Evolutionary conservation across 192 early-diverging fungal species (phyloP), one percentile per base, ranked within the genome.

Genomic region (Geranomyces variabilis): DNA sequence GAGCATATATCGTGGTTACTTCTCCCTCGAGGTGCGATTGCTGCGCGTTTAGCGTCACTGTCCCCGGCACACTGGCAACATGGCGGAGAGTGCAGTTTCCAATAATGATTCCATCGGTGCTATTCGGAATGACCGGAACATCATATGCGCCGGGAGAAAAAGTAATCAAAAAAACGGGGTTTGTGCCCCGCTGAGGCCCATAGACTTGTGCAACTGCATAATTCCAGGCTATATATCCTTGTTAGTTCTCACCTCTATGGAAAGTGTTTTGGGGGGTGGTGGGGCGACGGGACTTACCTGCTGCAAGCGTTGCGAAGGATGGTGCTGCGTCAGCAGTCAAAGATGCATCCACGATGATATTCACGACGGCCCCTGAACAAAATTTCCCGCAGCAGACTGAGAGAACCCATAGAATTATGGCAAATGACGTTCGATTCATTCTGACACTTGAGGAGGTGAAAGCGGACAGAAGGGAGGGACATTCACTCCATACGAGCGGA

Each of bases 61-160:
- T 67, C n/a, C 51, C 51, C 19, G 66, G 66, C 19, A 1, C 3
- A 5, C 51, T 48, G 48, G 66, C 51, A 19, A 67, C 66, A 67
- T 67, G 46, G 9, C 49, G 46, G 26, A 67, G 36, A 21, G 66
- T 47, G 17, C 36, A 55, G 31, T 67, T 67, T 17, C 22, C 66
- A 36, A 67, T 29, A 36, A 41, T n/a, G 7, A 28, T 65, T 22
- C 30, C 63, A 5, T 17, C 63, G n/a, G n/a, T n/a, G n/a, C n/a
- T n/a, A 17, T 19, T 45, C 22, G 22, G 9, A 22, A 1, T 0
- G 15, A 65, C 36, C 30, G 66, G 13, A 36, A 67, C 53, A 14
- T 33, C 26, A 22, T 67, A 67, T 24, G 66, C 0, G 1, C 66
- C 66, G 26, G 66, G 66, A 15, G 6, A 19, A 29, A 67, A 67